phyloP scores from a whole-genome alignment of 176 grass and related monocot species.

The Tillandsia fasciculata region DNA sequence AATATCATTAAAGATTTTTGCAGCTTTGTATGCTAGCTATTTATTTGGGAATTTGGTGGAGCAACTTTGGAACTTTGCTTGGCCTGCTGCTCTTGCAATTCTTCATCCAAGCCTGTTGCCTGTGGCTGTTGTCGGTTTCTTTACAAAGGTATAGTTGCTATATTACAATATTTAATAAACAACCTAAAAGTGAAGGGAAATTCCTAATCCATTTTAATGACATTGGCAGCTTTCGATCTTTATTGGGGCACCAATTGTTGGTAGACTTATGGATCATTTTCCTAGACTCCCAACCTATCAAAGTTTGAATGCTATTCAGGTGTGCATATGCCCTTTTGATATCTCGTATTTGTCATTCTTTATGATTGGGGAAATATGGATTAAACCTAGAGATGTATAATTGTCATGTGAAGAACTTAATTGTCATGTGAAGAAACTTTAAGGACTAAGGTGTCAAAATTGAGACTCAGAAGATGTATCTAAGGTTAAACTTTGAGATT shows the following conservation, averaged over 20 bases:
- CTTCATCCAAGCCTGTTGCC: slow-evolving; percentile 77
- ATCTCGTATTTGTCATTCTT: slow-evolving; percentile 11
- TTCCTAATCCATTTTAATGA: slow-evolving; percentile 19
- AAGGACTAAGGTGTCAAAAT: too few species aligned
- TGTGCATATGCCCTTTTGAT: slow-evolving; percentile 19
- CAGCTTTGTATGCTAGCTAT: slow-evolving; percentile 85
- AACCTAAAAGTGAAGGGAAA: background rate
- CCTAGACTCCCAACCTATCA: slow-evolving; percentile 80
- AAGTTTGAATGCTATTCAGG: slow-evolving; percentile 81
- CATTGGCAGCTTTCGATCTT: slow-evolving; percentile 66
- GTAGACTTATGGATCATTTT: slow-evolving; percentile 91
- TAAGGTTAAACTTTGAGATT: background rate
- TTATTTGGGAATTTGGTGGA: slow-evolving; percentile 91
- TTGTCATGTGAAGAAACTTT: too few species aligned
- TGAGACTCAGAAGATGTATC: too few species aligned
- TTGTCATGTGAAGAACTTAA: too few species aligned
- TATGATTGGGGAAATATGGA: slow-evolving; percentile 21
- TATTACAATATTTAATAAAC: background rate
- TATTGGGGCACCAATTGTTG: slow-evolving; percentile 72
- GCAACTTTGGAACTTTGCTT: slow-evolving; percentile 92
- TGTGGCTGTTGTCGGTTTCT: slow-evolving; percentile 90
- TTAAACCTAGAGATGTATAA: background rate
- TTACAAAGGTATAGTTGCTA: slow-evolving; percentile 56
- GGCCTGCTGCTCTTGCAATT: slow-evolving; percentile 83
- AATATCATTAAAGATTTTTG: slow-evolving; percentile 27